phyloP scores from a whole-genome alignment of 2,329 filamentous ascomycete species.

The Coniochaeta pulveracea region DNA sequence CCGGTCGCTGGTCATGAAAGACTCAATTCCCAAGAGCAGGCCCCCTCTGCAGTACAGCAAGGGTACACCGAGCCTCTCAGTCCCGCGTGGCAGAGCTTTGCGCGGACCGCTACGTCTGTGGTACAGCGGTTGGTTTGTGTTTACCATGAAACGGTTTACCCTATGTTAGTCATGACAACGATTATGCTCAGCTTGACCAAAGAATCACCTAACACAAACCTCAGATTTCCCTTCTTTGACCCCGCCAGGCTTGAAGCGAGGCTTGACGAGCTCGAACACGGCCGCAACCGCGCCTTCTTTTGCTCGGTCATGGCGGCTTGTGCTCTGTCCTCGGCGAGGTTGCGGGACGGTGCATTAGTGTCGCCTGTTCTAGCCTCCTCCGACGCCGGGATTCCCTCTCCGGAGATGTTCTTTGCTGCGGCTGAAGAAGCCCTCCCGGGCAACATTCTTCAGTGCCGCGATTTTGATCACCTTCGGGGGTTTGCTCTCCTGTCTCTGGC shows the following conservation, averaged over 20 bases:
- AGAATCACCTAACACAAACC: neutral
- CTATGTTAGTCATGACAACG: conserved; percentile 9
- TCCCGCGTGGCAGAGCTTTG: conserved; percentile 11
- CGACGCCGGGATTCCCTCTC: conserved; percentile 7
- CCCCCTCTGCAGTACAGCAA: too few species aligned
- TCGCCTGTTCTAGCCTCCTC: conserved; percentile 3
- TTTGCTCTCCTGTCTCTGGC: conserved; percentile 13
- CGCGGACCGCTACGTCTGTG: conserved; percentile 10
- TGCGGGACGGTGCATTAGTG: conserved; percentile 10
- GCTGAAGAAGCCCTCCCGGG: conserved; percentile 14
- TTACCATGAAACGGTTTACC: conserved; percentile 14
- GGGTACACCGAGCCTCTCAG: conserved; percentile 9
- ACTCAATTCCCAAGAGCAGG: too few species aligned
- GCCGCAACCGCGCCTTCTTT: conserved; percentile 14
- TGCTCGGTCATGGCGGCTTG: conserved; percentile 15
- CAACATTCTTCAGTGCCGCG: conserved; percentile 10
- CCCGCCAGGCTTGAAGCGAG: conserved; percentile 9
- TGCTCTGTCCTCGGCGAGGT: conserved; percentile 12
- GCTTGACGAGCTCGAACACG: conserved; percentile 12
- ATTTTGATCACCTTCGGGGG: conserved; percentile 14
- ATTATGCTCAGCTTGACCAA: conserved; percentile 1
- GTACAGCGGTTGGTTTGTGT: conserved; percentile 9
- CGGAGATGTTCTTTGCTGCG: conserved; percentile 13
- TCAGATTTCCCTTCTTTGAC: conserved; percentile 15
- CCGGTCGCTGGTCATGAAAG: too few species aligned